These are phyloP conservation scores for Vanderwaltozyma polyspora DNA, from an alignment of 805 yeast species.

Conservation along the genomic window DNA sequence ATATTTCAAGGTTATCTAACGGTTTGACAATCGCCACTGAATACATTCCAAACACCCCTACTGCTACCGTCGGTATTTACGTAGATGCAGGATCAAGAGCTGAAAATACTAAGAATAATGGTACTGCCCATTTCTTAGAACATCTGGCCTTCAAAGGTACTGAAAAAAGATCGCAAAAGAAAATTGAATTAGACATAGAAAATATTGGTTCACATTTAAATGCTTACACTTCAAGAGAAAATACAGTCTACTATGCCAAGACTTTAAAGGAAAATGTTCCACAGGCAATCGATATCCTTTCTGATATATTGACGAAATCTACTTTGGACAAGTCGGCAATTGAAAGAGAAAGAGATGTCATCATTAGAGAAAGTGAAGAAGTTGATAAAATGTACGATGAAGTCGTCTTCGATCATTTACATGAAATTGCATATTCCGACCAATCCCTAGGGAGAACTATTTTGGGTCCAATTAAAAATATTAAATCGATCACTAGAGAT, in stretches of 20 bases:
- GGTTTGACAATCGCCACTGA: constrained; percentile 95
- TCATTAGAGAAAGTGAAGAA: constrained; percentile 92
- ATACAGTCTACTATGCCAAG: constrained; percentile 93
- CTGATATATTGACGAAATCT: constrained; percentile 83
- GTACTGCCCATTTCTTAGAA: constrained; percentile 95
- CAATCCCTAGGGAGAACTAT: constrained; percentile 96
- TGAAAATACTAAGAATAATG: constrained; percentile 71
- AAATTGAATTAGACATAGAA: constrained; percentile 86
- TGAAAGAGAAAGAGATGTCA: constrained; percentile 93
- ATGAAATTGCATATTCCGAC: constrained; percentile 77
- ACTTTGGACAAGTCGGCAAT: constrained; percentile 73
- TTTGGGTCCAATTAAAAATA: constrained; percentile 85
- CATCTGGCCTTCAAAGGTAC: constrained; percentile 97
- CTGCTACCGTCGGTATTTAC: constrained; percentile 98
- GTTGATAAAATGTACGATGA: constrained; percentile 98
- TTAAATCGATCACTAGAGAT: constrained; percentile 60
- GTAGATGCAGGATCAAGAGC: constrained; percentile 98
- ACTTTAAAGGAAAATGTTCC: constrained; percentile 72
- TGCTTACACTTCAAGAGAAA: constrained; percentile 97
- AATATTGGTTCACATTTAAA: constrained; percentile 93
- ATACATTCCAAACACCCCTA: constrained; percentile 69
- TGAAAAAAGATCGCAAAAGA: constrained; percentile 60
- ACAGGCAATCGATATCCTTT: constrained; percentile 72
- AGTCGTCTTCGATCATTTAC: constrained; percentile 93
- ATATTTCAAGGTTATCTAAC: constrained; percentile 69